These are phyloP conservation scores for Beta vulgaris DNA, from an alignment of 148 eudicot species.

Conservation along the genomic window DNA sequence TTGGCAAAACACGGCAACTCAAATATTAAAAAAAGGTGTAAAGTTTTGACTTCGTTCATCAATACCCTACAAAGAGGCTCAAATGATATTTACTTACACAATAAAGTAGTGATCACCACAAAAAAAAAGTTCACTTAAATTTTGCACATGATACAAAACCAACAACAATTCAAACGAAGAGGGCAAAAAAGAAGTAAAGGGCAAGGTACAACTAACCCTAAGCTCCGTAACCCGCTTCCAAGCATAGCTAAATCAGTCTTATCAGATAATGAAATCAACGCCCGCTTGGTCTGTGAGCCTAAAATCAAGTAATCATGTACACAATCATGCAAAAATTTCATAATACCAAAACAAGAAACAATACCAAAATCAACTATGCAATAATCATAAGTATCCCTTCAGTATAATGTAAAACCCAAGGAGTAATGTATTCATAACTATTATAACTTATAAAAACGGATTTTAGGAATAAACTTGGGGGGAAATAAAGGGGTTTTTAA, in stretches of 20 bases:
- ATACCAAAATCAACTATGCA: neutral
- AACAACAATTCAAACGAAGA: neutral
- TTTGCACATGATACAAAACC: neutral
- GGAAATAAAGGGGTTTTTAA: no score
- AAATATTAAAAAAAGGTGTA: no score
- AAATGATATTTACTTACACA: no score
- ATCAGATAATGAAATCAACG: conserved; percentile 83
- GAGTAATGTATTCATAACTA: neutral
- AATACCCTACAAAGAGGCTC: no score
- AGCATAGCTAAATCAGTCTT: conserved; percentile 68
- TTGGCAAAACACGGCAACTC: no score
- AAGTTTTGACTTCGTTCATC: no score
- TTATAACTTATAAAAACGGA: neutral
- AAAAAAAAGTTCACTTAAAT: neutral
- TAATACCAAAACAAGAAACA: neutral
- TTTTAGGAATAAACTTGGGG: no score
- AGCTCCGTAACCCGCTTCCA: conserved; percentile 67
- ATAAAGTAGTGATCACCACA: neutral
- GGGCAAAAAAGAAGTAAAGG: neutral
- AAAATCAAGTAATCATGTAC: neutral
- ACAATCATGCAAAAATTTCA: neutral
- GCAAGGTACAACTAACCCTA: conserved; percentile 58
- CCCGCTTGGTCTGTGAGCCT: conserved; percentile 56
- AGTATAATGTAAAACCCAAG: neutral
- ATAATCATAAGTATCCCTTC: neutral